phyloP scores from a whole-genome alignment of 345 rosid species.

The Camelina sativa region DNA sequence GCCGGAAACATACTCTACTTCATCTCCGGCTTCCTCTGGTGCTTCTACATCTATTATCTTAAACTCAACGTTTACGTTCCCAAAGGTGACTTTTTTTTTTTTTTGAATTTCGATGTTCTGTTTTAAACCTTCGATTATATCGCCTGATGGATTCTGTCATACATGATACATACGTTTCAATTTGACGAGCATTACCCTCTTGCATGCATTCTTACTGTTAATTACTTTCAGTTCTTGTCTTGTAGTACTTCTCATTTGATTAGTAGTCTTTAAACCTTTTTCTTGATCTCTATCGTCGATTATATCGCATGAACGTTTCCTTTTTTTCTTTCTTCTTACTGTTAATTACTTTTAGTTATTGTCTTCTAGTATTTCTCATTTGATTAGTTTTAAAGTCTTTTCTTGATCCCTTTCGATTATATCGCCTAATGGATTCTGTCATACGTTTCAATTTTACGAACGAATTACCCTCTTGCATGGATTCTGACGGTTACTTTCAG shows the following conservation, averaged over 20 bases:
- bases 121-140: not conserved
- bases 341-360: not conserved
- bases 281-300: too few relatives aligned
- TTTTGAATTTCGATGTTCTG: not conserved
- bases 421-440: too few relatives aligned
- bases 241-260: not conserved
- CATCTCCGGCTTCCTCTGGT: slow-evolving; percentile 73
- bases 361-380: too few relatives aligned
- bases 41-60: slow-evolving; percentile 72
- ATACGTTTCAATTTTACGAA: too few relatives aligned
- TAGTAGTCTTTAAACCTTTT: not conserved
- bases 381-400: too few relatives aligned
- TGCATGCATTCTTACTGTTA: not conserved
- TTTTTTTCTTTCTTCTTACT: not conserved
- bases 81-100: slow-evolving; percentile 50
- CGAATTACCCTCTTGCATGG: too few relatives aligned
- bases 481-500: too few relatives aligned
- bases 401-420: too few relatives aligned
- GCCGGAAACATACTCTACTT: slow-evolving; percentile 67
- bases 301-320: too few relatives aligned
- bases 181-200: not conserved
- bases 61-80: slow-evolving; percentile 69
- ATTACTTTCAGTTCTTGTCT: not conserved
- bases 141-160: not conserved
- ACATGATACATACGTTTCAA: not conserved